A percentile compares a stretch with the other conserved stretches of the same genome.
Evolutionary conservation across 768 basidiomycete genomes (phyloP).

Genomic region (Pulveroboletus ravenelii): DNA sequence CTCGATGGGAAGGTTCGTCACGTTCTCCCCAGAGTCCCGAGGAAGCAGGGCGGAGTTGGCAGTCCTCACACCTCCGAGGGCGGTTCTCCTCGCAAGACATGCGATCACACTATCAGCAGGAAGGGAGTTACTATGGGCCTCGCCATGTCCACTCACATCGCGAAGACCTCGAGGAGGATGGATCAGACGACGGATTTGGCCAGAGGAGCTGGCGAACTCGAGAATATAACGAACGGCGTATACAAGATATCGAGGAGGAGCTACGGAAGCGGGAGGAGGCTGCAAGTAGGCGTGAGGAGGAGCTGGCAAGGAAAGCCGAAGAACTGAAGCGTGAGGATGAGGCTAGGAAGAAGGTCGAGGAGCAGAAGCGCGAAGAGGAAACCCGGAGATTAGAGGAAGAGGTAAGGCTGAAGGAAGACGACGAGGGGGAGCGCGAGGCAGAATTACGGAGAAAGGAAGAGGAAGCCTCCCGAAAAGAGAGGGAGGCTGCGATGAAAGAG

Average conservation of each 20-base stretch:
- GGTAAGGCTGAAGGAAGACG: slow-evolving; percentile 23
- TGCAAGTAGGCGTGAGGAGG: slow-evolving; percentile 31
- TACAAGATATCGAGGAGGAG: slow-evolving; percentile 32
- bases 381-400: slow-evolving; percentile 22
- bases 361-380: slow-evolving; percentile 29
- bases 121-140: slow-evolving; percentile 6
- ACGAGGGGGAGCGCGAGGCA: slow-evolving; percentile 24
- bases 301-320: slow-evolving; percentile 33
- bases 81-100: slow-evolving; percentile 32
- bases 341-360: slow-evolving; percentile 23
- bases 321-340: slow-evolving; percentile 32
- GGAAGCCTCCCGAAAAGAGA: slow-evolving; percentile 28
- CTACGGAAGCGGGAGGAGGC: slow-evolving; percentile 32
- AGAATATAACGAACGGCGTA: slow-evolving; percentile 29
- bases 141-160: slow-evolving; percentile 25
- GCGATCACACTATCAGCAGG: slow-evolving; percentile 21
- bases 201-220: slow-evolving; percentile 25
- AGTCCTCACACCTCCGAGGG: slow-evolving; percentile 23
- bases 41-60: slow-evolving; percentile 28
- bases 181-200: slow-evolving; percentile 31
- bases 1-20: slow-evolving; percentile 25
- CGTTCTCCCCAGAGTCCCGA: slow-evolving; percentile 31
- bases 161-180: slow-evolving; percentile 30
- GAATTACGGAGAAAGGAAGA: slow-evolving; percentile 32
- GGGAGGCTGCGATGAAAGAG: slow-evolving; percentile 24